Evolutionary conservation across 345 rosid species (phyloP), one percentile per base, ranked within the genome.

Genomic region (Zanthoxylum bungeanum): DNA sequence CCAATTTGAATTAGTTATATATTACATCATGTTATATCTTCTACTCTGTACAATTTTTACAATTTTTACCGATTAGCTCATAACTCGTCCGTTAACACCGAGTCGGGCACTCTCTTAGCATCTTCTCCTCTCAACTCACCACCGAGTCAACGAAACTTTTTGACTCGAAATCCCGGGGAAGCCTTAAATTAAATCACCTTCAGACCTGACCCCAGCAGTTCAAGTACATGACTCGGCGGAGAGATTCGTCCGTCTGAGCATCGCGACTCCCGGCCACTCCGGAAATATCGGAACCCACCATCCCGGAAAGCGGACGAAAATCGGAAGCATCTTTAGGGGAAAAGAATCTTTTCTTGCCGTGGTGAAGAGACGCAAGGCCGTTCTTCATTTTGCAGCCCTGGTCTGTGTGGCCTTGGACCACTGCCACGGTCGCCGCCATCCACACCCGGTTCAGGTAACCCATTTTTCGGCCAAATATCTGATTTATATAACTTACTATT

Each of bases 131-230:
- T 61, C 16, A 5, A 22, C 7, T 51, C 28, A 2, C 28, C 58
- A 16, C 24, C 42, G 58, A 66, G 40, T 50, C 10, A 28, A 12
- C 55, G 5, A 9, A 3, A 42, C 19, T 22, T 39, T n/a, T n/a
- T n/a, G n/a, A n/a, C n/a, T n/a, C n/a, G 34, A 36, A 37, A 10
- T 60, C 31, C 49, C 37, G 14, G 0, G 22, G 1, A 17, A 6
- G 52, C 10, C 9, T 44, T 47, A 10, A 25, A 57, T 40, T 59
- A 33, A 21, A 21, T 37, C 31, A 60, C 37, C 64, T 76, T 42
- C 28, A 83, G 66, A 88, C 86, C 78, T 87, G 97, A 25, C 93
- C 91, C 98, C 98, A 93, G 80, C 98, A 94, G 70, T 82, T 92
- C 40, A 94, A 73, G 85, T 87, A 90, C 98, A 94, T 94, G 60